phyloP scores from a whole-genome alignment of 371 early-diverging fungal species.

The Conidiobolus incongruus region DNA sequence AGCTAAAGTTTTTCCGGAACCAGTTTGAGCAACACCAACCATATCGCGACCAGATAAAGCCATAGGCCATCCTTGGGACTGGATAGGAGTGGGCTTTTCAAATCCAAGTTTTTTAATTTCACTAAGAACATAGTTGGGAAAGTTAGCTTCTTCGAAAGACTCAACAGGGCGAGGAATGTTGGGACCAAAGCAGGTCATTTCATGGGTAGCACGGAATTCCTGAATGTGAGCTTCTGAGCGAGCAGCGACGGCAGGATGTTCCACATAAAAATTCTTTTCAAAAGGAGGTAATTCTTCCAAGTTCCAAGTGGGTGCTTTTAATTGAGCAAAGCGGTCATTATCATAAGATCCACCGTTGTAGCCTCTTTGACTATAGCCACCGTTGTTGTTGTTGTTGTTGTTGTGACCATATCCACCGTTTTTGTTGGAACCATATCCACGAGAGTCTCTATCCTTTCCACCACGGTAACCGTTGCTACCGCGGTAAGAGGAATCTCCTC shows the following conservation, averaged over 20 bases:
- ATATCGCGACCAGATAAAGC: conserved; percentile 95
- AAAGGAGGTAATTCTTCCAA: conserved; percentile 37
- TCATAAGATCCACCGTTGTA: no score
- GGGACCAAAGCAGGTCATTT: conserved; percentile 48
- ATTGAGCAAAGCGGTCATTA: no score
- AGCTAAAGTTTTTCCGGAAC: conserved; percentile 93
- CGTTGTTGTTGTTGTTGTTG: no score
- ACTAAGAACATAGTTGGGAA: conserved; percentile 65
- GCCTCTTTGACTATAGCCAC: no score
- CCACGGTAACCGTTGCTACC: no score
- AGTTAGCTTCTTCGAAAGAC: conserved; percentile 59
- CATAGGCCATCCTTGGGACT: conserved; percentile 99
- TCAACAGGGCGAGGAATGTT: conserved; percentile 59
- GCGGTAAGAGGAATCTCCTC: no score
- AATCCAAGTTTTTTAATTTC: conserved; percentile 74
- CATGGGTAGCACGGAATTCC: conserved; percentile 31
- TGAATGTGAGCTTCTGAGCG: conserved; percentile 30
- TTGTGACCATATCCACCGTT: no score
- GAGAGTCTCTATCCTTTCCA: no score
- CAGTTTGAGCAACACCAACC: conserved; percentile 94
- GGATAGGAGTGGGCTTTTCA: conserved; percentile 87
- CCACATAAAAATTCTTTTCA: conserved; percentile 89
- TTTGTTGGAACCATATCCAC: no score
- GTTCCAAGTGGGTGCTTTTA: conserved; percentile 63
- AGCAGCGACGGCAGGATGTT: conserved; percentile 29